These are phyloP conservation scores for Cryptosporidium ryanae DNA, from an alignment of 169 alveolate species.

Conservation along the genomic window DNA sequence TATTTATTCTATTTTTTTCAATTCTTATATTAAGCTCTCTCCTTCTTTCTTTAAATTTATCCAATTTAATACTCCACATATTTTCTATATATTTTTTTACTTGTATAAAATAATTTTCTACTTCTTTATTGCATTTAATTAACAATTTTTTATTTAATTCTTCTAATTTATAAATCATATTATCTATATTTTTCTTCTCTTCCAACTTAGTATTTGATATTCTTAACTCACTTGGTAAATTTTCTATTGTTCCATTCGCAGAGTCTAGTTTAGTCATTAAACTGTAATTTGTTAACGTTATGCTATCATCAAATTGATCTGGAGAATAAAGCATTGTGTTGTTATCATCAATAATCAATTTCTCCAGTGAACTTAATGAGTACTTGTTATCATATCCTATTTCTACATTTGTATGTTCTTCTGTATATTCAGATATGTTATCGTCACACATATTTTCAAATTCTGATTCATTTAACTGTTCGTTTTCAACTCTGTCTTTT, in stretches of 20 bases:
- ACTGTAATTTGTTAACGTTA: conserved; percentile 21
- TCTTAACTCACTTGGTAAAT: conserved; percentile 5
- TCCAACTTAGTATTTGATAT: conserved; percentile 36
- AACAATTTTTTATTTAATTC: conserved; percentile 4
- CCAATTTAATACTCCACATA: conserved; percentile 18
- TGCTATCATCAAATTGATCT: conserved; percentile 11
- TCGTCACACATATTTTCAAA: neutral
- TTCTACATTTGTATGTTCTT: neutral
- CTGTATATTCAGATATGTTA: neutral
- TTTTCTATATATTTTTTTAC: conserved; percentile 24
- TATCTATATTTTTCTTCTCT: conserved; percentile 29
- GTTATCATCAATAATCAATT: neutral
- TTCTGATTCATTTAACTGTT: neutral
- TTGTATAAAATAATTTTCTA: conserved; percentile 19
- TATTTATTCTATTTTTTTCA: conserved; percentile 14
- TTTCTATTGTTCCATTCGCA: neutral
- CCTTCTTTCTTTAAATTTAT: conserved; percentile 22
- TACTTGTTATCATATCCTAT: neutral
- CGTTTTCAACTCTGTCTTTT: neutral
- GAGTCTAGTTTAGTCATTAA: neutral
- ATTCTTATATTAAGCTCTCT: conserved; percentile 5
- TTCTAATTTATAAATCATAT: conserved; percentile 11
- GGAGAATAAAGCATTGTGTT: neutral
- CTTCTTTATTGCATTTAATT: conserved; percentile 20
- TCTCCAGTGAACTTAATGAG: neutral